These are phyloP conservation scores for Aspergillus fructus DNA, from an alignment of 2,329 filamentous ascomycete genomes.

Conservation along the genomic window DNA sequence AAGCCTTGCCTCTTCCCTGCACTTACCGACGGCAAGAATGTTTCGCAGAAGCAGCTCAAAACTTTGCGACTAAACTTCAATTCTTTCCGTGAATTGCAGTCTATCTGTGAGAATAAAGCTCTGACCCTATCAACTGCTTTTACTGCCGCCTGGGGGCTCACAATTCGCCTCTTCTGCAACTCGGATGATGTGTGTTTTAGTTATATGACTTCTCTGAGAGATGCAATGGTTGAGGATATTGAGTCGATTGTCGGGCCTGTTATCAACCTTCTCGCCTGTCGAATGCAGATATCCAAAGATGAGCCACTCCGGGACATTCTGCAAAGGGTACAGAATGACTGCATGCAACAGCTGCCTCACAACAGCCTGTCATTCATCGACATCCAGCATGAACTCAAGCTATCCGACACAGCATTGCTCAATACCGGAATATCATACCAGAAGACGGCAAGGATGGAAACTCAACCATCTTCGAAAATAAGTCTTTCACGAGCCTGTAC, in stretches of 20 bases:
- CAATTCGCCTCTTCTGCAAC: slow-evolving; percentile 60
- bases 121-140: slow-evolving; percentile 55
- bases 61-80: slow-evolving; percentile 32
- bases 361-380: slow-evolving; percentile 47
- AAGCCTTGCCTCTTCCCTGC: slow-evolving; percentile 39
- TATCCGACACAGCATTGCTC: slow-evolving; percentile 42
- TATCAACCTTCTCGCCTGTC: slow-evolving; percentile 48
- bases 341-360: slow-evolving; percentile 46
- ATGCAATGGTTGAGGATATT: slow-evolving; percentile 39
- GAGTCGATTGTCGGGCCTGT: slow-evolving; percentile 48
- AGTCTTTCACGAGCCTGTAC: slow-evolving; percentile 39
- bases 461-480: slow-evolving; percentile 27
- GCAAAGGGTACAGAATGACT: slow-evolving; percentile 46
- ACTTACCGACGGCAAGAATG: slow-evolving; percentile 29
- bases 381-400: slow-evolving; percentile 46
- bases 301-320: slow-evolving; percentile 39
- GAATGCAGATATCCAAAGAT: slow-evolving; percentile 37
- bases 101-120: slow-evolving; percentile 42
- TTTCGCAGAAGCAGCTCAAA: slow-evolving; percentile 24
- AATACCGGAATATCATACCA: slow-evolving; percentile 52
- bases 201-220: slow-evolving; percentile 44
- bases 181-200: slow-evolving; percentile 66
- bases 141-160: slow-evolving; percentile 71
- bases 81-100: slow-evolving; percentile 32
- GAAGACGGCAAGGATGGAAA: slow-evolving; percentile 35